Percentiles rank a stretch among this genome's conserved stretches.
phyloP scores from a whole-genome alignment of 176 grass and related monocot species.

The Juncus effusus region DNA sequence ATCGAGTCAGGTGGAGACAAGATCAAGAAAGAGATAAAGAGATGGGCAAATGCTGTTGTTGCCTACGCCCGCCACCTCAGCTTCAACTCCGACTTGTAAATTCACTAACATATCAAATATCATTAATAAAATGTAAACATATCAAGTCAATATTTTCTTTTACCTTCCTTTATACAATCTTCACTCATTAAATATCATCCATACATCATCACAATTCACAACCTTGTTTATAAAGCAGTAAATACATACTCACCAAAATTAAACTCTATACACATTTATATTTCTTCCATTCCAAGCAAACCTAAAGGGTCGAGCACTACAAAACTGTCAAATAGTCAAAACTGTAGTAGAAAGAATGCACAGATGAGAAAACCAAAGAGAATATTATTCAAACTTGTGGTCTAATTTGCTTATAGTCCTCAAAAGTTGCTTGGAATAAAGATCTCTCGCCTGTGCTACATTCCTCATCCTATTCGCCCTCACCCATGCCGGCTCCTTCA shows the following conservation, averaged over 20 bases:
- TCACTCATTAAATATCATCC: background rate
- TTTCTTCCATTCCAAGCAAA: background rate
- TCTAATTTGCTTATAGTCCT: constrained; percentile 63
- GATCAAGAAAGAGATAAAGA: constrained; percentile 56
- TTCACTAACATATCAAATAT: background rate
- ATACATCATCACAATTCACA: background rate
- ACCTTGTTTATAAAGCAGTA: background rate
- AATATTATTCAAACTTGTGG: constrained; percentile 40
- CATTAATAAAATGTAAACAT: no score
- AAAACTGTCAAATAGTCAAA: constrained; percentile 41
- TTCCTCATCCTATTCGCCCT: constrained; percentile 66
- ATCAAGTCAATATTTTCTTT: background rate
- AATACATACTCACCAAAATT: background rate
- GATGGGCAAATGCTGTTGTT: constrained; percentile 72
- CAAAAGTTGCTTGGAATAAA: constrained; percentile 74
- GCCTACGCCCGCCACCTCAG: constrained; percentile 60
- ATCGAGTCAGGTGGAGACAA: constrained; percentile 36
- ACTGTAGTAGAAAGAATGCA: constrained; percentile 9
- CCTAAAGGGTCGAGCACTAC: constrained; percentile 27
- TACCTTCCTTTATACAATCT: background rate
- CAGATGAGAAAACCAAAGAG: background rate
- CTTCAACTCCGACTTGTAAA: constrained; percentile 29
- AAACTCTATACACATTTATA: background rate
- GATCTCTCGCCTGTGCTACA: constrained; percentile 67
- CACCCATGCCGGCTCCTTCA: constrained; percentile 91